phyloP scores from a whole-genome alignment of 2,329 filamentous ascomycete species.

The Pseudopithomyces maydicus region DNA sequence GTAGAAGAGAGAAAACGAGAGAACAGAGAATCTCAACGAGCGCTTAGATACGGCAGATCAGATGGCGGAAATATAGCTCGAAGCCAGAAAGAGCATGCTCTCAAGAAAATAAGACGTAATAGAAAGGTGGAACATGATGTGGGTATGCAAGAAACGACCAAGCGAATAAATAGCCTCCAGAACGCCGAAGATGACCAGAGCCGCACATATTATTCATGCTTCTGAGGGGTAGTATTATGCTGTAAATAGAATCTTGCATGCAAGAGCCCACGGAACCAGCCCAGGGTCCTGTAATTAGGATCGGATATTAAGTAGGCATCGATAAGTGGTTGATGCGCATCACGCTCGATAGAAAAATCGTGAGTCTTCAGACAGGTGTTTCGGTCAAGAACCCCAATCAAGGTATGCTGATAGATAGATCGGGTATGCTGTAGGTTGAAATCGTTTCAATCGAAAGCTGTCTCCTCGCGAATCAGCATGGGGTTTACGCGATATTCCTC shows the following conservation, averaged over 20 bases:
- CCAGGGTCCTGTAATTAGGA: constrained; percentile 32
- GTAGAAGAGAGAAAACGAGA: neutral
- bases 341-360: neutral
- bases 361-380: neutral
- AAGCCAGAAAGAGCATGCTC: neutral
- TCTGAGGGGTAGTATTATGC: constrained; percentile 13
- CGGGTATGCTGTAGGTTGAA: neutral
- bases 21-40: constrained; percentile 22
- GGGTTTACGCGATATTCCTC: constrained; percentile 29
- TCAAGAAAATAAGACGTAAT: neutral
- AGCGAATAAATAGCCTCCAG: neutral
- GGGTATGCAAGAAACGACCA: neutral
- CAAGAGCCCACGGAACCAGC: constrained; percentile 31
- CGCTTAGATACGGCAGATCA: constrained; percentile 10
- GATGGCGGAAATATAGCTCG: neutral
- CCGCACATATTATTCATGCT: neutral
- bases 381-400: neutral
- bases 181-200: constrained; percentile 18
- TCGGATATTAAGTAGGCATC: constrained; percentile 31
- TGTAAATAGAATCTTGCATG: constrained; percentile 15
- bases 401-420: neutral
- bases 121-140: neutral
- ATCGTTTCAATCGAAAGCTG: constrained; percentile 34
- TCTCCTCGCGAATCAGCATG: constrained; percentile 31
- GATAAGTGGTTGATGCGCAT: constrained; percentile 9